Evolutionary conservation across 2,329 filamentous ascomycete genomes (phyloP), one percentile per base, ranked within the genome.

Genomic region (Claviceps africana): DNA sequence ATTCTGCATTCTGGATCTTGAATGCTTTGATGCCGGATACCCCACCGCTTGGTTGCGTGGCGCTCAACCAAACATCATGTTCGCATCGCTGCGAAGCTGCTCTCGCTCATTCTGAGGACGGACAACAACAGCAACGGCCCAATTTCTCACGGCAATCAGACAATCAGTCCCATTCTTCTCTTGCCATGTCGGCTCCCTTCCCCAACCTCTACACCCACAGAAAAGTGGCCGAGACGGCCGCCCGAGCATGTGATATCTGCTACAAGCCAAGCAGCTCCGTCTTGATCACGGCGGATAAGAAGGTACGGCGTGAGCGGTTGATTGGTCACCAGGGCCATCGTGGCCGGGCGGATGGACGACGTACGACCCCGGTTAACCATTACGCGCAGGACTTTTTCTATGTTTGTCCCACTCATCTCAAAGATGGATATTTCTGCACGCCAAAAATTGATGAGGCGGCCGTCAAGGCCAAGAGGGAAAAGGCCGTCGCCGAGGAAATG

Each of bases 191-290:
- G 28, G 55, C 56, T 49, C 58, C 62, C 2, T 80, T 91, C 54
- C 79, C 79, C 43, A 97, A 97, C 63, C 68, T 86, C 31, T 97
- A 91, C 70, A 82, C 87, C 57, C 85, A 90, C 57, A 86, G 91
- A 48, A 87, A 82, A 59, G 91, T 97, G 37, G 89, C 89, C 13
- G 88, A 95, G 31, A 78, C 81, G n/a, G 78, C 85, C 1, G 78
- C 87, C 13, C 95, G 87, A 68, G 76, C 87, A 48, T 98, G 93
- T 69, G 85, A 88, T 67, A 81, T 97, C 56, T 97, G 93, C 75
- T 94, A 85, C 73, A 95, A 93, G 69, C 85, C 86, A 9, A 88
- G 84, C 54, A 81, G 83, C 7, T 94, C 85, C 58, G 91, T 97
- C 19, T 74, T 98, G 51, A 87, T 95, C 59, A 94, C 89, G 9